phyloP scores from a whole-genome alignment of 495 filamentous ascomycete genomes.

The Amphirosellinia nigrospora region DNA sequence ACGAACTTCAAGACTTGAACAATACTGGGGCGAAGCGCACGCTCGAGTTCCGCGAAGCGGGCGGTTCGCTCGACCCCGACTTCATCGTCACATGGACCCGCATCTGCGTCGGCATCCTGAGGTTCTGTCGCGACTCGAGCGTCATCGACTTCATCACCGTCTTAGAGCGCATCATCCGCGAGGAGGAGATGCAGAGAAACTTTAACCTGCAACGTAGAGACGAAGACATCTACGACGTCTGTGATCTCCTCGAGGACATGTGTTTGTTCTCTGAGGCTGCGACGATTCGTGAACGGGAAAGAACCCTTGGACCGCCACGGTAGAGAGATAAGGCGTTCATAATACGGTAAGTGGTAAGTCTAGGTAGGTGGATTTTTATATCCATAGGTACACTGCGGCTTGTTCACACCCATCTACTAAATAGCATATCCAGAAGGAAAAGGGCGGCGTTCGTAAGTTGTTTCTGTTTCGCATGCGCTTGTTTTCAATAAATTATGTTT shows the following conservation, averaged over 20 bases:
- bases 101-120: constrained; percentile 40
- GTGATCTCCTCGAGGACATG: constrained; percentile 35
- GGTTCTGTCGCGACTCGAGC: constrained; percentile 29
- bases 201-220: background rate
- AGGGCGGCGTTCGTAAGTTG: background rate
- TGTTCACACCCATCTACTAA: background rate
- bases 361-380: constrained; percentile 6
- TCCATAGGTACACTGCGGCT: background rate
- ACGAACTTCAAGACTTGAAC: background rate
- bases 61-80: constrained; percentile 40
- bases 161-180: constrained; percentile 15
- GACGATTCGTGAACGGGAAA: constrained; percentile 25
- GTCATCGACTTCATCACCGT: constrained; percentile 16
- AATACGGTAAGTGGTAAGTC: background rate
- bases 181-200: constrained; percentile 22
- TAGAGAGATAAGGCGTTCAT: background rate
- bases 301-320: constrained; percentile 20
- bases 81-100: constrained; percentile 40
- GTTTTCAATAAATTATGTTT: background rate
- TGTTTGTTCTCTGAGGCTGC: constrained; percentile 31
- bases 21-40: constrained; percentile 22
- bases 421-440: background rate
- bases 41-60: constrained; percentile 54
- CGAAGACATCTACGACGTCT: constrained; percentile 32
- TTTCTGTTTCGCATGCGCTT: background rate